Conservation (phyloP, 495 filamentous ascomycete genomes). For the Rusavskia elegans region DNA sequence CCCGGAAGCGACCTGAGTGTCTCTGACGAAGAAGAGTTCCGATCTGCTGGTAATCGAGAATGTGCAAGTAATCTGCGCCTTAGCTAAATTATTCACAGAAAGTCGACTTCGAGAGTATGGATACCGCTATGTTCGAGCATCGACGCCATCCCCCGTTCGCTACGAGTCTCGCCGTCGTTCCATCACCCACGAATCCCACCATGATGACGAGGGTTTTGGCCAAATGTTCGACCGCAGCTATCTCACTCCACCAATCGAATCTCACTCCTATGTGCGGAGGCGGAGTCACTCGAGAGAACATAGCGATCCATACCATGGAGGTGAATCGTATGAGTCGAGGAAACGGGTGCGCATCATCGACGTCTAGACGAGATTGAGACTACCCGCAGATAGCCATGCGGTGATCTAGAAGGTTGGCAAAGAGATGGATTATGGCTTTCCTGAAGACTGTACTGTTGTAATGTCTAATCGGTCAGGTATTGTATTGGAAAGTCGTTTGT, state of each 20-base stretch:
- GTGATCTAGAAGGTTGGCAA: no score
- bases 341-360: background rate
- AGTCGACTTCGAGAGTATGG: background rate
- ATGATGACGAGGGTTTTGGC: background rate
- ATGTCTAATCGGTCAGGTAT: no score
- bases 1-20: background rate
- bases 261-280: background rate
- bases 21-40: background rate
- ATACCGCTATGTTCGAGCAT: background rate
- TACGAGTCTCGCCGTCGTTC: background rate
- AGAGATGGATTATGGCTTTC: no score
- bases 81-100: background rate
- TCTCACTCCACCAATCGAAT: background rate
- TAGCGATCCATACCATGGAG: background rate
- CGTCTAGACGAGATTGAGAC: background rate
- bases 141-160: background rate
- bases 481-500: no score
- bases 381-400: no score
- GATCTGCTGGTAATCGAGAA: background rate
- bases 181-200: background rate
- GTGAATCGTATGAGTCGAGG: background rate
- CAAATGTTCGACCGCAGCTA: background rate
- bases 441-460: no score
- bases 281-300: background rate
- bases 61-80: background rate